Base-by-base conservation (phyloP, 345 rosid genomes). In the Euphorbia lathyris region DNA sequence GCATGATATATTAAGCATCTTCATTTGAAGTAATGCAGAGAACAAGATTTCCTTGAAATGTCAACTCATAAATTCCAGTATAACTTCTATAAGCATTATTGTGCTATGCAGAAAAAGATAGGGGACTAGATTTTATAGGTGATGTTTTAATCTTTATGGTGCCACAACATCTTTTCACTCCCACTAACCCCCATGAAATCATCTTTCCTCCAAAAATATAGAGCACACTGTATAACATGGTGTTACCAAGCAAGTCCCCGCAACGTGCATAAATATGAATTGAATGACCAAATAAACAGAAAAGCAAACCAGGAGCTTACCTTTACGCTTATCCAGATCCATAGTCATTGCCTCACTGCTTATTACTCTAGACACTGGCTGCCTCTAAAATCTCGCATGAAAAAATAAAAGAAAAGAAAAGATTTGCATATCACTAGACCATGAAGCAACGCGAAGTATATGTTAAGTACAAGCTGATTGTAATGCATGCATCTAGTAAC, bases 271-370 rank as follows among this genome's bases (percentile, higher is more conserved):
- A 58, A 58, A 29, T 0, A 47, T 47, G 20, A 58, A 58, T 30
- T 9, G n/a, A 58, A 58, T 30, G 22, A 11, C 63, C 62, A 65
- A 14, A 4, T 3, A 53, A 50, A 30, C 43, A 66, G 45, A 50
- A n/a, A 48, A 36, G 17, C 1, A 53, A 56, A 57, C 13, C 63
- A 65, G 22, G 23, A 25, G 40, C 52, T 77, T 56, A 79, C 83
- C 81, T 77, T 77, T 77, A 52, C 50, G 79, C 71, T 82, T 79
- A 45, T 77, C 47, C 13, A 68, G 43, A 56, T 61, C 70, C 62
- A 16, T 12, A 42, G 77, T 67, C 77, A 69, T 40, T 68, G 76
- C 75, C 53, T 57, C 78, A 70, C 62, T 72, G 77, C 70, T 69
- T 32, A 69, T 68, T 30, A 57, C 70, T 42, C 76, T 63, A 72